Conservation (phyloP, 73 alveolate species). For the Effrenium voratum region DNA sequence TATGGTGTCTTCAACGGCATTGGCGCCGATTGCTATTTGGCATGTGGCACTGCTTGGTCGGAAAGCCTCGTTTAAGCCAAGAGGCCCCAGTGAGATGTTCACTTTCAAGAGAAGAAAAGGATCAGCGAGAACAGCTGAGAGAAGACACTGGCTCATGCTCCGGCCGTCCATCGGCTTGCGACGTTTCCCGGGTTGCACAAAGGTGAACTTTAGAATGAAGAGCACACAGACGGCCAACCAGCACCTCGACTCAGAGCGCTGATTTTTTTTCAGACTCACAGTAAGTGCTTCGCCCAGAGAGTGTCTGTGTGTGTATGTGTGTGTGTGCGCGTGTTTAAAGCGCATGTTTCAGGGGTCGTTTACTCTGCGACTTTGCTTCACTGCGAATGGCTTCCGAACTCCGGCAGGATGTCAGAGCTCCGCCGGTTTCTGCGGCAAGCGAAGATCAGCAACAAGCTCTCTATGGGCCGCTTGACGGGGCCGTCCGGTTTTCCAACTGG, state of each 20-base stretch:
- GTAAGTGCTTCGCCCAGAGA: not conserved
- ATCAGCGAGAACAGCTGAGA: too few species aligned
- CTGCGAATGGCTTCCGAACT: not conserved
- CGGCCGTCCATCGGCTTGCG: too few species aligned
- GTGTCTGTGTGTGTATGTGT: not conserved
- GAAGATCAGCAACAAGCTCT: conserved; percentile 1
- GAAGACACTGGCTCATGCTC: too few species aligned
- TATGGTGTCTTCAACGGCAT: conserved; percentile 47
- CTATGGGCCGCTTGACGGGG: not conserved
- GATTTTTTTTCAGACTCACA: not conserved
- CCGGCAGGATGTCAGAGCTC: conserved; percentile 74
- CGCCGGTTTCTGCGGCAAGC: conserved; percentile 85
- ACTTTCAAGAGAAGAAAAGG: too few species aligned
- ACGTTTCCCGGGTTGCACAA: too few species aligned
- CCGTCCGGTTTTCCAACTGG: too few species aligned
- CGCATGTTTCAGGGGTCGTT: not conserved
- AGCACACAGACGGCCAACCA: conserved; percentile 90
- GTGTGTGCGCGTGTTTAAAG: not conserved
- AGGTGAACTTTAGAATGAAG: conserved; percentile 88
- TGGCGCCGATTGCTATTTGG: too few species aligned
- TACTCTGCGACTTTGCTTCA: not conserved
- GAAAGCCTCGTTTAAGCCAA: too few species aligned
- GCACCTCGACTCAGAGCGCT: not conserved
- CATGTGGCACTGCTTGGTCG: too few species aligned
- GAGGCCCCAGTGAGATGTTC: too few species aligned